Base-by-base conservation (phyloP, 768 basidiomycete species). In the Termitomyces eurrhizus region DNA sequence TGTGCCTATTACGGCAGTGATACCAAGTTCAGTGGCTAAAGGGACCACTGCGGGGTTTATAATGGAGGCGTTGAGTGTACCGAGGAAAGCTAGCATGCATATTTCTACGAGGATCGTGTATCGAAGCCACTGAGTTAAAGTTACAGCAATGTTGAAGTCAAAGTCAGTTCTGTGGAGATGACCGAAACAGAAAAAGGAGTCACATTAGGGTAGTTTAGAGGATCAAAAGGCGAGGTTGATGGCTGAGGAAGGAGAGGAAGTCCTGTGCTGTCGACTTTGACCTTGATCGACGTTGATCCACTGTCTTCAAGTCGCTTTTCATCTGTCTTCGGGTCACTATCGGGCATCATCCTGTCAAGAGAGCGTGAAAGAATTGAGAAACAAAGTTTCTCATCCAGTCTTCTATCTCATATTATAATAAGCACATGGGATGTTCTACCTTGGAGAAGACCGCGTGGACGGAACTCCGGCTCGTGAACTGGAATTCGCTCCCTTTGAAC, bases 181-280 rank as follows among this genome's bases (percentile, higher is more conserved):
- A 26, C 4, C 7, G 51, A 7, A 39, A 16, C 24, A 55, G 41
- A 18, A 51, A 46, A 18, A 57, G 2, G 12, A 60, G 56, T 61
- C 62, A 74, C 73, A 58, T 68, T 72, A 26, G 77, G 77, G 56
- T 77, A 79, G 59, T 77, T 78, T 57, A 79, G 68, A 36, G 77
- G 78, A 64, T 80, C 78, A 42, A 67, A 69, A n/a, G 73, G 72
- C 16, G 72, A 74, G 42, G 65, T 63, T 3, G 76, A 72, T 16
- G 78, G 78, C 50, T 81, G 78, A 35, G 80, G 78, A 46, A 76
- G 69, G 52, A 81, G 73, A 14, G 78, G 73, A 14, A 79, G 72
- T 18, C 76, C 76, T 35, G 64, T 64, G 16, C 65, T 65, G 61
- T 77, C 78, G 49, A 76, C 62, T 63, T 74, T 76, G 29, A 64